Percentiles rank a stretch among this genome's conserved stretches.
Evolutionary conservation across 2,329 filamentous ascomycete genomes (phyloP).

Genomic region (Alternaria atra): DNA sequence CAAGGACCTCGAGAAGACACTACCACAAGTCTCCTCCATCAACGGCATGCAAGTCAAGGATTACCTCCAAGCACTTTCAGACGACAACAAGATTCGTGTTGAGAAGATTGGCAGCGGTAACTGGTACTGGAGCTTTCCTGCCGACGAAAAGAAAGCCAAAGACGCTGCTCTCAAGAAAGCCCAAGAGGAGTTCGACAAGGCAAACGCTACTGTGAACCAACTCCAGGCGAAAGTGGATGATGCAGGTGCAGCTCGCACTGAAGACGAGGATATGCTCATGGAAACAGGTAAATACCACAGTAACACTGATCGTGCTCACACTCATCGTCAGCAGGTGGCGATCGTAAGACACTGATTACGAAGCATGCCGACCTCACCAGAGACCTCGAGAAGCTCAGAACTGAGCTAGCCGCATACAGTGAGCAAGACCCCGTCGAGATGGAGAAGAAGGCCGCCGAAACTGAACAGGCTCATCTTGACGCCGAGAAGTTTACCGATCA

Average conservation of each 20-base stretch:
- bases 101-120: conserved; percentile 77
- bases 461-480: conserved; percentile 35
- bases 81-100: conserved; percentile 69
- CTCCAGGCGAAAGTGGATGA: conserved; percentile 53
- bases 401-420: conserved; percentile 56
- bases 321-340: conserved; percentile 29
- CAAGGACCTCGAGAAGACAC: conserved; percentile 72
- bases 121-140: conserved; percentile 75
- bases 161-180: conserved; percentile 52
- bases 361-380: conserved; percentile 48
- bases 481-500: conserved; percentile 55
- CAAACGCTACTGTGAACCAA: conserved; percentile 45
- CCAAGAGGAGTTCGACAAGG: conserved; percentile 51
- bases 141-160: conserved; percentile 63
- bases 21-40: conserved; percentile 69
- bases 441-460: conserved; percentile 51
- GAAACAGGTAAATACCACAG: conserved; percentile 34
- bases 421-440: conserved; percentile 58
- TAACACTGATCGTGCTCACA: neutral
- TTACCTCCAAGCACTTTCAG: conserved; percentile 68
- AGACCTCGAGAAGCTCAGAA: conserved; percentile 51
- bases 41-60: conserved; percentile 74
- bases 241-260: conserved; percentile 49
- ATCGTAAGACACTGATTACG: conserved; percentile 51
- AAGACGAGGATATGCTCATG: conserved; percentile 51